Evolutionary conservation across 192 early-diverging fungal genomes (phyloP).

Genomic region (Coemansia sp.): DNA sequence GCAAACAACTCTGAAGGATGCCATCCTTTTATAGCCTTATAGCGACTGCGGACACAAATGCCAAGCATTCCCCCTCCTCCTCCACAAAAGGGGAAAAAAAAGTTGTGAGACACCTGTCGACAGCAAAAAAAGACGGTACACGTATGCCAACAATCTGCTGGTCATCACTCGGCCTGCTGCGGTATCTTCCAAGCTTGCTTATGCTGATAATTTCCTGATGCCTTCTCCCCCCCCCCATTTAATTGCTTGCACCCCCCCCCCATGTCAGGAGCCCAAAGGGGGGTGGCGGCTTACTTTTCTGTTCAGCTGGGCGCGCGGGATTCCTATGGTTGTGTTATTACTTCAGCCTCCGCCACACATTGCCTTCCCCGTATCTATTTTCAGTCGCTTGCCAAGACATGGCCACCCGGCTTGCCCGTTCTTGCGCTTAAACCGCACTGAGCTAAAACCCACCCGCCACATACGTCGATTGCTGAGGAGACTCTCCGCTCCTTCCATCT

Average conservation of each 20-base stretch:
- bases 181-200: neutral
- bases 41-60: slow-evolving; percentile 3
- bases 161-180: slow-evolving; percentile 4
- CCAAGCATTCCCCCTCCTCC: neutral
- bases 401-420: neutral
- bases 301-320: neutral
- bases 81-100: neutral
- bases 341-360: slow-evolving; percentile 1
- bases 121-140: neutral
- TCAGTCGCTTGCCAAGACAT: neutral
- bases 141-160: neutral
- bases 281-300: neutral
- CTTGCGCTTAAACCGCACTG: neutral
- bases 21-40: slow-evolving; percentile 3
- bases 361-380: slow-evolving; percentile 3
- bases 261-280: neutral
- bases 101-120: slow-evolving; percentile 1
- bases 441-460: neutral
- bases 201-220: slow-evolving; percentile 6
- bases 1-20: neutral
- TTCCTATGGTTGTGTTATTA: neutral
- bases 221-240: neutral
- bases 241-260: neutral
- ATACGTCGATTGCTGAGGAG: neutral
- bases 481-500: neutral